Evolutionary conservation across 176 grass and related monocot species (phyloP).

Genomic region (Tillandsia leiboldiana): DNA sequence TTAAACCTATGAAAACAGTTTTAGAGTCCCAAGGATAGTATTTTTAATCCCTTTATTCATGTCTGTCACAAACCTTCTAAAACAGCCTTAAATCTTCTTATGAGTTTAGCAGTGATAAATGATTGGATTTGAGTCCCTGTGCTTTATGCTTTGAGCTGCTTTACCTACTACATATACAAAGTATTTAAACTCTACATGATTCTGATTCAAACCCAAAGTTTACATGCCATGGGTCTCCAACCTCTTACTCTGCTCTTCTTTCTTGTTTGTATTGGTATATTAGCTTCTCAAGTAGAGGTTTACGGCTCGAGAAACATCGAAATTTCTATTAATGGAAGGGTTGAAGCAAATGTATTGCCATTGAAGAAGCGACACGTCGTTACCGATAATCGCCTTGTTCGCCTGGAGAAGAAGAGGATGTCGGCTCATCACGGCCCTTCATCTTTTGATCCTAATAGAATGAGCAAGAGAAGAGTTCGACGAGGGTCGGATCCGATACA

Average conservation of each 20-base stretch:
- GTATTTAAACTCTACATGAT: neutral
- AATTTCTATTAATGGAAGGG: neutral
- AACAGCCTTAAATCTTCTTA: conserved; percentile 1
- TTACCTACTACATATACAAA: neutral
- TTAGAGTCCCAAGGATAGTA: conserved; percentile 6
- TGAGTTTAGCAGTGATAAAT: conserved; percentile 4
- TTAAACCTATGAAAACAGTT: neutral
- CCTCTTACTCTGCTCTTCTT: neutral
- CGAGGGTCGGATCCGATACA: conserved; percentile 59
- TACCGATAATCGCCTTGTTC: neutral
- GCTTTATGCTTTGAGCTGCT: conserved; percentile 43
- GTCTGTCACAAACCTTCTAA: conserved; percentile 22
- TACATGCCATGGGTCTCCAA: conserved; percentile 18
- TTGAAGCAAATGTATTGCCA: neutral
- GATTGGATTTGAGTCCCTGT: conserved; percentile 23
- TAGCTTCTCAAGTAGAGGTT: conserved; percentile 8
- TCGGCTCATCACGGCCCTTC: neutral
- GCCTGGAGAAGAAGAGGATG: conserved; percentile 21
- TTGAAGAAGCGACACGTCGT: neutral
- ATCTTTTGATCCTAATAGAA: conserved; percentile 42
- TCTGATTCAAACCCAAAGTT: neutral
- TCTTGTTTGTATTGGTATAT: conserved; percentile 3
- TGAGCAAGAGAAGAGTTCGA: conserved; percentile 58
- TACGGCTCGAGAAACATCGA: conserved; percentile 17
- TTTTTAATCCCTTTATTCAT: conserved; percentile 4